Conservation (phyloP, 148 eudicot species). For the Camellia japonica region DNA sequence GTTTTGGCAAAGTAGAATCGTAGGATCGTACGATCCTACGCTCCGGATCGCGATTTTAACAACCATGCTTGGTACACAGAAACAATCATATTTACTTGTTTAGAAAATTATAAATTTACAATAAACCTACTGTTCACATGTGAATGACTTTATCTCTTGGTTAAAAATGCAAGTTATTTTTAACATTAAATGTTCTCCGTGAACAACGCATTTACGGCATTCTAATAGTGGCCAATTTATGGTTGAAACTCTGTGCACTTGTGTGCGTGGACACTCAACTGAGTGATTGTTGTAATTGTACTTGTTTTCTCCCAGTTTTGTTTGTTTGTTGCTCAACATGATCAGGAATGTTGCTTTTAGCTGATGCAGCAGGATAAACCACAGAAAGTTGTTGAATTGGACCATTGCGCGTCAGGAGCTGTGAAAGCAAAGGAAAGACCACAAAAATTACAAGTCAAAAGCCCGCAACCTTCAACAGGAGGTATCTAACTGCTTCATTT, state of each 20-base stretch:
- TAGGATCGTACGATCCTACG: too few relatives aligned
- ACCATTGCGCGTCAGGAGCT: background rate
- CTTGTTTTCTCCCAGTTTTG: background rate
- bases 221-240: background rate
- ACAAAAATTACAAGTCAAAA: constrained; percentile 5
- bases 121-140: background rate
- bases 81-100: background rate
- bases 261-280: background rate
- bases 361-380: constrained; percentile 28
- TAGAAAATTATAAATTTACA: background rate
- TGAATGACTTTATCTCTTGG: background rate
- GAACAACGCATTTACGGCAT: background rate
- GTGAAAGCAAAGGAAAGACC: constrained; percentile 35
- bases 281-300: background rate
- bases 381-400: constrained; percentile 16
- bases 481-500: constrained; percentile 22
- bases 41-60: too few relatives aligned
- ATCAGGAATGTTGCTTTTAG: background rate
- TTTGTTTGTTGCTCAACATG: background rate
- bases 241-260: background rate
- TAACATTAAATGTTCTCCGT: background rate
- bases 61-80: background rate
- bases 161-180: background rate
- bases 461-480: constrained; percentile 9
- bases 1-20: too few relatives aligned